Conservation (phyloP, 441 rosid species). For the Populus hybrid region DNA sequence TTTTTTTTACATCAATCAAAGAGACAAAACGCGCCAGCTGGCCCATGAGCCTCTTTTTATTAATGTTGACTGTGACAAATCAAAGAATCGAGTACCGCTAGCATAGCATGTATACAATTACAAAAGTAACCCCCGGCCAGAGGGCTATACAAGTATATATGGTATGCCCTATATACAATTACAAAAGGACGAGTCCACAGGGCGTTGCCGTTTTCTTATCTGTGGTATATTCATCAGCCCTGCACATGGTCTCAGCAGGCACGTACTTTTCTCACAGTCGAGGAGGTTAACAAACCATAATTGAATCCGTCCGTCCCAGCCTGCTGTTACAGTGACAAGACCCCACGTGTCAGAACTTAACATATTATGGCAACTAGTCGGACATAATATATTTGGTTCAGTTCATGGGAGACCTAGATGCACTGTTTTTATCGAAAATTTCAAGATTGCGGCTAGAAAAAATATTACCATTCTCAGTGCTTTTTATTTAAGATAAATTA, state of each 20-base stretch:
- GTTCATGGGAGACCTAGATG: too few species aligned
- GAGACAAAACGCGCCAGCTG: background rate
- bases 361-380: conserved; percentile 15
- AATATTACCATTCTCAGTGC: too few species aligned
- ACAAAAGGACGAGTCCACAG: background rate
- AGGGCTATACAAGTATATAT: background rate
- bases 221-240: background rate
- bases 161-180: background rate
- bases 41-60: background rate
- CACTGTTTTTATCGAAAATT: too few species aligned
- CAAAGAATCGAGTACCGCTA: conserved; percentile 17
- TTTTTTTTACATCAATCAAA: too few species aligned
- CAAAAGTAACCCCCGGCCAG: conserved; percentile 3
- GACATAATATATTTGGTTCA: too few species aligned
- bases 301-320: conserved; percentile 92
- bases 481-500: too few species aligned
- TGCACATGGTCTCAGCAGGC: background rate
- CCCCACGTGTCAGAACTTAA: conserved; percentile 76
- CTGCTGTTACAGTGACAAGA: conserved; percentile 87
- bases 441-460: too few species aligned
- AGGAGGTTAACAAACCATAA: conserved; percentile 65
- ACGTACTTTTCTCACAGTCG: conserved; percentile 15
- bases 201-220: background rate
- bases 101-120: background rate
- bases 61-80: background rate